Conservation (phyloP, 345 rosid genomes). For the Mangifera indica region DNA sequence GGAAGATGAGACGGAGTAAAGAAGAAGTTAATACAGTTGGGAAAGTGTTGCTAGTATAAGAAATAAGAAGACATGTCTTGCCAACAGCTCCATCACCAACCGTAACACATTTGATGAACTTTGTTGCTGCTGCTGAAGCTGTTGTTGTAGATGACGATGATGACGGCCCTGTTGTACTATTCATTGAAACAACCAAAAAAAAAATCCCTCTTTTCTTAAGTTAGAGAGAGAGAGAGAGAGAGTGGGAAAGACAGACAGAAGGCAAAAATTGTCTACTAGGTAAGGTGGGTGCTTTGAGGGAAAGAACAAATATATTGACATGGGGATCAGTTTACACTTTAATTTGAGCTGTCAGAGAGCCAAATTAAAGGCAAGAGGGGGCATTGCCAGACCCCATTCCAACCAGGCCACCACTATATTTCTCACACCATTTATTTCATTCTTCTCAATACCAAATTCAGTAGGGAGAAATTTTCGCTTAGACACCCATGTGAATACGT, state of each 20-base stretch:
- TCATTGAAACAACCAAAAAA: not conserved
- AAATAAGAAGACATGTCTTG: constrained; percentile 86
- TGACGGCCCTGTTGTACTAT: constrained; percentile 5
- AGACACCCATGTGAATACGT: too few species aligned
- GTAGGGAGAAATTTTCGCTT: too few species aligned
- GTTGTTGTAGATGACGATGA: constrained; percentile 14
- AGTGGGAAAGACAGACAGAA: constrained; percentile 13
- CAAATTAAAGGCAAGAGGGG: constrained; percentile 22
- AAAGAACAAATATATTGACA: constrained; percentile 11
- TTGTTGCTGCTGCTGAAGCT: constrained; percentile 43
- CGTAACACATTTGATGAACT: constrained; percentile 86
- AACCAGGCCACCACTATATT: too few species aligned
- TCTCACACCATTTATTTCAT: too few species aligned
- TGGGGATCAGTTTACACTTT: constrained; percentile 50
- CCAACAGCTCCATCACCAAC: constrained; percentile 98
- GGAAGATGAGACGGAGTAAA: not conserved
- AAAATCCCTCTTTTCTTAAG: not conserved
- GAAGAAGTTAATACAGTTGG: constrained; percentile 50
- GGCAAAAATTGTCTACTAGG: constrained; percentile 17
- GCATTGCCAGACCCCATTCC: too few species aligned
- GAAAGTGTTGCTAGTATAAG: constrained; percentile 85
- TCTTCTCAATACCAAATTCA: too few species aligned
- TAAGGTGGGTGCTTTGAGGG: constrained; percentile 9
- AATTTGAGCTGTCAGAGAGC: constrained; percentile 63
- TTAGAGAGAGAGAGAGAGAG: not conserved